phyloP scores from a whole-genome alignment of 106 monocot genomes.

The Dioscorea alata region DNA sequence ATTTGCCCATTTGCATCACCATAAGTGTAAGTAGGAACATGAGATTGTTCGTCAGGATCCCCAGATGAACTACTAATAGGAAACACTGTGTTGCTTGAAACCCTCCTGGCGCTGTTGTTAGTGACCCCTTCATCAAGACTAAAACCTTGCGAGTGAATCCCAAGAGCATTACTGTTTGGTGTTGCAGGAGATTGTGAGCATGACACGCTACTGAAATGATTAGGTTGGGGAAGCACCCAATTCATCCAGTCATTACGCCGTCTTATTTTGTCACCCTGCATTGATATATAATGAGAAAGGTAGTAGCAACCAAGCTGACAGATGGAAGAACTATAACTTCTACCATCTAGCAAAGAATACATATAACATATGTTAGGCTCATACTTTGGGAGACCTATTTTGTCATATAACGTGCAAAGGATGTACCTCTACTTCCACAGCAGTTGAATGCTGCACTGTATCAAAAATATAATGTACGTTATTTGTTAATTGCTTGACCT shows the following conservation, averaged over 20 bases:
- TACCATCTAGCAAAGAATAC: background rate
- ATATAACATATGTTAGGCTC: too few relatives aligned
- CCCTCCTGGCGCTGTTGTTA: too few relatives aligned
- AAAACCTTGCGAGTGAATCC: slow-evolving; percentile 16
- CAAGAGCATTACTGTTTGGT: slow-evolving; percentile 8
- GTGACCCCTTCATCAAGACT: slow-evolving; percentile 20
- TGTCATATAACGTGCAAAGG: background rate
- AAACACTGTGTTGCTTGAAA: too few relatives aligned
- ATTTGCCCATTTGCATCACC: background rate
- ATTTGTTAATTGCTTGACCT: slow-evolving; percentile 61
- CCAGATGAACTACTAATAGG: slow-evolving; percentile 19
- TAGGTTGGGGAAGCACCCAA: slow-evolving; percentile 30
- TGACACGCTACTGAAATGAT: slow-evolving; percentile 5
- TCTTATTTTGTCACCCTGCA: slow-evolving; percentile 60
- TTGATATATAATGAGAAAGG: background rate
- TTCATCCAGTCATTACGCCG: slow-evolving; percentile 48
- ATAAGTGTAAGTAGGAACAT: background rate
- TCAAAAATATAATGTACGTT: slow-evolving; percentile 49
- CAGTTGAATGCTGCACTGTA: slow-evolving; percentile 38
- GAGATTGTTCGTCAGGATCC: background rate
- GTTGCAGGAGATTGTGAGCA: background rate
- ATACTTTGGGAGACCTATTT: background rate
- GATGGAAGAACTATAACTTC: too few relatives aligned
- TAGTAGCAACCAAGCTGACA: background rate
- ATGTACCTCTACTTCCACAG: slow-evolving; percentile 67